These are phyloP conservation scores for Fusarium phyllophilum DNA, from an alignment of 2,329 filamentous ascomycete species.

Conservation along the genomic window DNA sequence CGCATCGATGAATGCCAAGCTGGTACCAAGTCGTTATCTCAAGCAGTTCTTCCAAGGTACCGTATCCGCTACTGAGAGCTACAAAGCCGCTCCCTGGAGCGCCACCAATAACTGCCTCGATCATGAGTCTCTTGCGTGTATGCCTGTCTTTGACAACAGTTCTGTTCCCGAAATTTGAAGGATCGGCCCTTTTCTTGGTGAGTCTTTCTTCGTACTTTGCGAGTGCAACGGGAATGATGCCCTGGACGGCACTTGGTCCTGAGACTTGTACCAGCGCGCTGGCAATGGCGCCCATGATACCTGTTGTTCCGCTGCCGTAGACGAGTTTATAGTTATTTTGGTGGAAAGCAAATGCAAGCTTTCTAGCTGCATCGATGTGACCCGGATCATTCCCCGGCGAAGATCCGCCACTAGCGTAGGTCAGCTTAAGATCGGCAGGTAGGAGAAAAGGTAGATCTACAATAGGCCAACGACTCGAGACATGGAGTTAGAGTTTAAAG, in stretches of 20 bases:
- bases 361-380: neutral
- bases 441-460: neutral
- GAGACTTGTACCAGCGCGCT: neutral
- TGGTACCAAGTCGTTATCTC: neutral
- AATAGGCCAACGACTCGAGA: neutral
- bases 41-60: neutral
- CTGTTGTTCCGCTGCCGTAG: neutral
- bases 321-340: neutral
- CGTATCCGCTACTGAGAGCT: neutral
- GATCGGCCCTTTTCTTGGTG: neutral
- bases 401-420: neutral
- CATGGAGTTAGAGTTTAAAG: neutral
- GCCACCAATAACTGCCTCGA: neutral
- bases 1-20: neutral
- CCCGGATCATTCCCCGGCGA: neutral
- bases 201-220: neutral
- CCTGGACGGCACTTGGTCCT: neutral
- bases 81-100: neutral
- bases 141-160: neutral
- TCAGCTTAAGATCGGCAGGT: neutral
- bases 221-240: neutral
- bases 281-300: neutral
- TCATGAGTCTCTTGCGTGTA: neutral
- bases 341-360: neutral
- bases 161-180: neutral